Conservation (phyloP, 257 asterid species). For the Coffea eugenioides region DNA sequence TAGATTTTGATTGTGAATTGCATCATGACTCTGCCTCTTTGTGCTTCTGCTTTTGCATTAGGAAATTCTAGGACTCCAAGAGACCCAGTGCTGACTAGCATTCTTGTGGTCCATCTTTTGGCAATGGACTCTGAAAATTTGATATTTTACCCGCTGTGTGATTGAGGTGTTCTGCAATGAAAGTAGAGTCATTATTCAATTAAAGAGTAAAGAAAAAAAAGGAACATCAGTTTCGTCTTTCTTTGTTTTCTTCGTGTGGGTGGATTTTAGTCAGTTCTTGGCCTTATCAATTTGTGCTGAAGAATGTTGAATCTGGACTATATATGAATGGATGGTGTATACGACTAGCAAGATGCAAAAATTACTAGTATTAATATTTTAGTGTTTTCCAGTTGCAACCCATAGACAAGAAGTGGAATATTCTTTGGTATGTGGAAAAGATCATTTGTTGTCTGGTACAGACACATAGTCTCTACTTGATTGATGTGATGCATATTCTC, state of each 20-base stretch:
- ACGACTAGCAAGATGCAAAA: neutral
- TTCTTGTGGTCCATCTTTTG: neutral
- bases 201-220: no score
- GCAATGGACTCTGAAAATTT: neutral
- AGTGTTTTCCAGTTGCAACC: neutral
- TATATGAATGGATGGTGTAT: neutral
- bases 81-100: neutral
- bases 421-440: neutral
- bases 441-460: neutral
- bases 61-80: neutral
- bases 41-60: neutral
- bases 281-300: neutral
- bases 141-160: neutral
- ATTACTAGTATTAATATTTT: neutral
- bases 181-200: neutral
- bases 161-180: neutral
- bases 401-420: neutral
- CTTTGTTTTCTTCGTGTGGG: neutral
- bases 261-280: neutral
- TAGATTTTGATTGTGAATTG: neutral
- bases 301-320: neutral
- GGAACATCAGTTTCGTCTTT: neutral
- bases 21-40: neutral
- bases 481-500: neutral
- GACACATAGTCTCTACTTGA: neutral